Conservation (phyloP, 176 grass and related monocot species). For the Typha latifolia region DNA sequence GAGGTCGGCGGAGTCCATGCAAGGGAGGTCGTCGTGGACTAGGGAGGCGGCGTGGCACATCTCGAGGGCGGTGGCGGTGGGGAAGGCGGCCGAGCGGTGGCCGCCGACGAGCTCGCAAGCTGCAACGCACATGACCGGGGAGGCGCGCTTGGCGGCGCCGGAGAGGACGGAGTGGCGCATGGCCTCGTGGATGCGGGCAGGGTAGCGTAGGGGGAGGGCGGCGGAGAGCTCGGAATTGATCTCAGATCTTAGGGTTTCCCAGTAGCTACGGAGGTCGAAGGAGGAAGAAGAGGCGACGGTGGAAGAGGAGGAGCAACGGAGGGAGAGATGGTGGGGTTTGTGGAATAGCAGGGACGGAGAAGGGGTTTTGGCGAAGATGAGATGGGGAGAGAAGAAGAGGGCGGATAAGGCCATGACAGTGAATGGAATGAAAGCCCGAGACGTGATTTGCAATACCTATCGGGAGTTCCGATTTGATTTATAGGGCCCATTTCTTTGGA, state of each 20-base stretch:
- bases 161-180: conserved; percentile 78
- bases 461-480: too few species aligned
- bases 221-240: conserved; percentile 66
- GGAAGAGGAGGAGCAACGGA: conserved; percentile 22
- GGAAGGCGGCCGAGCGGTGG: conserved; percentile 48
- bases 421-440: too few species aligned
- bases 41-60: conserved; percentile 86
- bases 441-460: too few species aligned
- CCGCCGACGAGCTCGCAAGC: conserved; percentile 76
- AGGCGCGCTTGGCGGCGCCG: conserved; percentile 61
- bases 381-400: conserved; percentile 19
- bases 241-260: conserved; percentile 62
- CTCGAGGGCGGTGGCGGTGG: conserved; percentile 71
- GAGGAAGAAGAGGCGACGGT: conserved; percentile 27
- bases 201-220: conserved; percentile 57
- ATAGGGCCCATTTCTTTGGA: too few species aligned
- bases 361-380: conserved; percentile 19
- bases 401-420: conserved; percentile 50
- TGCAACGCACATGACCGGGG: conserved; percentile 75
- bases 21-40: conserved; percentile 85
- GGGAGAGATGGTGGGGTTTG: not conserved
- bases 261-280: conserved; percentile 80
- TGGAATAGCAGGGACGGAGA: not conserved
- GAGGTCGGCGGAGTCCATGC: conserved; percentile 71
- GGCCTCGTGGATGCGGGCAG: conserved; percentile 60